Evolutionary conservation across 139 green algal genomes (phyloP).

Genomic region (Chloropicon primus): DNA sequence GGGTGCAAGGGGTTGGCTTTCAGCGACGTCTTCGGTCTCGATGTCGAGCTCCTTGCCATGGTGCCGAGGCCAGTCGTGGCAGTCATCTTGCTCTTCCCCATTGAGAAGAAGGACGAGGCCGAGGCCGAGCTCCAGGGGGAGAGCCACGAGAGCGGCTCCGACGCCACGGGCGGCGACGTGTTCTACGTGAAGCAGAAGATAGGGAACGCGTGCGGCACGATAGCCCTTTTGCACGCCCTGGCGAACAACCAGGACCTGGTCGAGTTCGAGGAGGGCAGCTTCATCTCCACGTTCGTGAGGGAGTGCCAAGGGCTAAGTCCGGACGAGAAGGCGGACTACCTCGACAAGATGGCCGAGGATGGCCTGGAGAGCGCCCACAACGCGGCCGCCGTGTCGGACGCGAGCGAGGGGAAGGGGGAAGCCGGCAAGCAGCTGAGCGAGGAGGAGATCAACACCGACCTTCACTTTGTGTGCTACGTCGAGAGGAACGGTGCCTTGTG

Average conservation of each 20-base stretch:
- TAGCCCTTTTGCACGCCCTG: slow-evolving; percentile 70
- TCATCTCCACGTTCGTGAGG: slow-evolving; percentile 52
- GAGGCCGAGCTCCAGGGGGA: background rate
- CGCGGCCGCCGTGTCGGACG: slow-evolving; percentile 17
- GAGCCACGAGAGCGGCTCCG: background rate
- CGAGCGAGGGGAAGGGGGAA: slow-evolving; percentile 47
- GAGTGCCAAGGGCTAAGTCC: slow-evolving; percentile 40
- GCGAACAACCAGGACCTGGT: slow-evolving; percentile 27
- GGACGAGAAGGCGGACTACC: slow-evolving; percentile 37
- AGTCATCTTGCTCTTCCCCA: slow-evolving; percentile 74
- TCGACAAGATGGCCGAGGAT: slow-evolving; percentile 64
- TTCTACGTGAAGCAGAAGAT: slow-evolving; percentile 92
- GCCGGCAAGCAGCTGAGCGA: slow-evolving; percentile 44
- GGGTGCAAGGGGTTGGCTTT: slow-evolving; percentile 43
- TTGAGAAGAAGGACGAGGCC: slow-evolving; percentile 13
- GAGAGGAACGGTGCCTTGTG: slow-evolving; percentile 46
- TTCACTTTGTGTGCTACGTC: slow-evolving; percentile 84
- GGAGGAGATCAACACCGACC: slow-evolving; percentile 44
- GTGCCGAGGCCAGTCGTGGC: slow-evolving; percentile 66
- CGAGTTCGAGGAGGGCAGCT: slow-evolving; percentile 30
- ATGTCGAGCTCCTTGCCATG: slow-evolving; percentile 46
- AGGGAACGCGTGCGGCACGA: slow-evolving; percentile 90
- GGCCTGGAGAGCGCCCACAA: slow-evolving; percentile 72
- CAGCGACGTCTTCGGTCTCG: slow-evolving; percentile 60
- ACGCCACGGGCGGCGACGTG: slow-evolving; percentile 11